phyloP scores from a whole-genome alignment of 179 eudicot species.

The Spergularia azorica region DNA sequence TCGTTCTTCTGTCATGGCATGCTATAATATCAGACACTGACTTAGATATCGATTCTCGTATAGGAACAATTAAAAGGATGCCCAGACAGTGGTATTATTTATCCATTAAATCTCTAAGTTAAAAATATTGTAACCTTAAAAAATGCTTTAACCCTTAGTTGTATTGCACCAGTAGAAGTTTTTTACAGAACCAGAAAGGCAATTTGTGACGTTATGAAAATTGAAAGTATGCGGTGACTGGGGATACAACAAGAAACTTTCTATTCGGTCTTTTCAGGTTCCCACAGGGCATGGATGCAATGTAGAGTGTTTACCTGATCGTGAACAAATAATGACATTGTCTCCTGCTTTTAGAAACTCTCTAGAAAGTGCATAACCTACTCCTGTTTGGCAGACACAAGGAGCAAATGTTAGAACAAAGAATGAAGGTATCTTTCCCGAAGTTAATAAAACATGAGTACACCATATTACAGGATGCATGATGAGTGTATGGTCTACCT shows the following conservation, averaged over 20 bases:
- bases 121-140: no score
- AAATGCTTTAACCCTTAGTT: not conserved
- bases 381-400: slow-evolving; percentile 50
- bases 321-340: slow-evolving; percentile 81
- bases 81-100: no score
- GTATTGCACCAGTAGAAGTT: not conserved
- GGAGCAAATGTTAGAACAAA: not conserved
- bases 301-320: slow-evolving; percentile 59
- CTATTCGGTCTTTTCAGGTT: not conserved
- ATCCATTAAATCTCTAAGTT: no score
- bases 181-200: not conserved
- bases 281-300: not conserved
- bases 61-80: not conserved
- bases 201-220: not conserved
- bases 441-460: no score
- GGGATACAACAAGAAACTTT: not conserved
- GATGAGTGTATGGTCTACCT: no score
- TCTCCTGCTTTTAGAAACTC: slow-evolving; percentile 87
- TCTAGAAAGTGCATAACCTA: slow-evolving; percentile 90
- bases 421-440: no score
- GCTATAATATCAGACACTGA: slow-evolving; percentile 16
- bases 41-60: not conserved
- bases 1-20: slow-evolving; percentile 57
- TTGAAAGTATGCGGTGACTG: not conserved
- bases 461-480: no score